A percentile compares a stretch with the other conserved stretches of the same genome.
These are phyloP conservation scores for Dendrobium chrysotoxum DNA, from an alignment of 106 monocot genomes.

Conservation along the genomic window DNA sequence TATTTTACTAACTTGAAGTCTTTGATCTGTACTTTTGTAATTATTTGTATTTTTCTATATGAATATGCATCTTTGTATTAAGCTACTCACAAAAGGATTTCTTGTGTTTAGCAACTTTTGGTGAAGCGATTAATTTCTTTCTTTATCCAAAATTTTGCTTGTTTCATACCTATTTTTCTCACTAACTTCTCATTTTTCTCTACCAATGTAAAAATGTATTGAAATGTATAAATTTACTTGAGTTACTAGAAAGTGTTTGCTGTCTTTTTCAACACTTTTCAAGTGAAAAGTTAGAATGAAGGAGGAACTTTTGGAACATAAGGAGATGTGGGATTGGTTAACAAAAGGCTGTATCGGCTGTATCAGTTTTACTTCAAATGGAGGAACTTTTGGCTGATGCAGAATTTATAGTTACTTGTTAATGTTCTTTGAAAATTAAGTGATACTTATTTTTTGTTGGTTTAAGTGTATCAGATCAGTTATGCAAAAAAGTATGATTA, in stretches of 20 bases:
- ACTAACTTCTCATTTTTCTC: not conserved
- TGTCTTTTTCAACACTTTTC: not conserved
- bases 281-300: not conserved
- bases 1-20: not conserved
- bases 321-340: not conserved
- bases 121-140: not conserved
- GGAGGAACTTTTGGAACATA: not conserved
- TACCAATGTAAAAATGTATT: not conserved
- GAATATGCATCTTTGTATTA: not conserved
- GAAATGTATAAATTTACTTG: not conserved
- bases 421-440: no score
- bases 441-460: no score
- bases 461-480: no score
- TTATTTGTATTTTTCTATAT: not conserved
- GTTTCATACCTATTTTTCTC: not conserved
- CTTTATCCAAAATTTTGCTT: not conserved
- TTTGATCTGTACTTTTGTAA: not conserved
- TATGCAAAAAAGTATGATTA: no score
- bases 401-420: no score
- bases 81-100: not conserved
- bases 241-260: not conserved
- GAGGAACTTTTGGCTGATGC: no score
- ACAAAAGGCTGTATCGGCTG: not conserved
- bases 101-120: not conserved
- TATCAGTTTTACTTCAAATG: no score